These are phyloP conservation scores for Gamarada debralockiae DNA, from an alignment of 495 filamentous ascomycete genomes.

Conservation along the genomic window DNA sequence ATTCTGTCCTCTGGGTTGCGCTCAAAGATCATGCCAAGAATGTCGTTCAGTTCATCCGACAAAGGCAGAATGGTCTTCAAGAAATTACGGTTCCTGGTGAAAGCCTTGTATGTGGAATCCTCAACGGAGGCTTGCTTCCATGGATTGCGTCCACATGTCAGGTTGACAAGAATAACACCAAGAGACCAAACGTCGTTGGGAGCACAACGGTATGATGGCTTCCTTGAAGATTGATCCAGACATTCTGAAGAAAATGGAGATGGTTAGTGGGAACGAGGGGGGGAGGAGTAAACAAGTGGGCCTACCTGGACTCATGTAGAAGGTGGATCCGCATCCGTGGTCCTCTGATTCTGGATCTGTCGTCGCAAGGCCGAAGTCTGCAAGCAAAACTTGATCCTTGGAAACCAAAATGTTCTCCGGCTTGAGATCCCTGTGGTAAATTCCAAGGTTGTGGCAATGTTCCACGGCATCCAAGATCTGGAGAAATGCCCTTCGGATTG, in stretches of 20 bases:
- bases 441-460: constrained; percentile 87
- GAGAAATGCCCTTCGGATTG: constrained; percentile 85
- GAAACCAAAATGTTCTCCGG: constrained; percentile 97
- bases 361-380: constrained; percentile 95
- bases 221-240: constrained; percentile 77
- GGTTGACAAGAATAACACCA: constrained; percentile 94
- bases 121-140: constrained; percentile 94
- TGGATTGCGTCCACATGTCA: constrained; percentile 96
- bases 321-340: constrained; percentile 96
- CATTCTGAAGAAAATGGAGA: constrained; percentile 63
- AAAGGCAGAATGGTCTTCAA: constrained; percentile 90
- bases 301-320: constrained; percentile 99
- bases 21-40: constrained; percentile 87
- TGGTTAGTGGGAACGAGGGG: constrained; percentile 20
- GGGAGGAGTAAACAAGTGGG: constrained; percentile 17
- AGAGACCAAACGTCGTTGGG: constrained; percentile 98
- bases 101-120: constrained; percentile 95
- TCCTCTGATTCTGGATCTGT: constrained; percentile 79
- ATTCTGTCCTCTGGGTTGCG: constrained; percentile 82
- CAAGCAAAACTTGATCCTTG: constrained; percentile 87
- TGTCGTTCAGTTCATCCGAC: constrained; percentile 83
- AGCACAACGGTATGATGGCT: constrained; percentile 82
- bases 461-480: constrained; percentile 98
- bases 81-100: constrained; percentile 79
- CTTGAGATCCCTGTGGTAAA: constrained; percentile 97